Base-by-base conservation (phyloP, 371 early-diverging fungal genomes). In the Mucor mucedo region DNA sequence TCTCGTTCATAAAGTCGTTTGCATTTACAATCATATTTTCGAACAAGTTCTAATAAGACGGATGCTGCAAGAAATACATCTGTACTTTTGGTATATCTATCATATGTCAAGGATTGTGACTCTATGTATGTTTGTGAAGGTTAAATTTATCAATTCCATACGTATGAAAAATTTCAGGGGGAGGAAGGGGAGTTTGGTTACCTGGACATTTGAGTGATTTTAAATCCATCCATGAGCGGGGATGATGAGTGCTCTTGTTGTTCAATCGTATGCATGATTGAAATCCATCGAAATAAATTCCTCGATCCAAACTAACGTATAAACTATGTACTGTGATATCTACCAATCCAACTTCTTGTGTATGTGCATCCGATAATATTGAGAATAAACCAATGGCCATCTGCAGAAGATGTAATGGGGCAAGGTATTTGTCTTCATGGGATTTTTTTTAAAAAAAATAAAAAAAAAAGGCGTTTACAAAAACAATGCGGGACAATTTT, bases 311-410 rank as follows among this genome's bases (percentile, higher is more conserved):
- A 7, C 49, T 44, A 1, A 70, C 54, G 27, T 41, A 49, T 1
- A 70, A 2, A 10, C n/a, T 49, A 0, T 65, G 50, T 8, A 13
- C 2, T 2, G 41, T 30, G 2, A 70, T 42, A 21, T 52, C 16
- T 5, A 62, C 55, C 0, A 70, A 32, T 7, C 58, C 65, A 13
- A 62, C 58, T 27, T 41, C 29, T 4, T 42, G 8, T 5, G 41
- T 0, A 30, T 70, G 65, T 27, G 70, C 70, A 55, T 70, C 70
- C 2, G 16, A 10, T 11, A 70, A 11, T n/a, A 61, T 65, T 1
- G 65, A 62, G n/a, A 65, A 70, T 8, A 70, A 4, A 1, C 47
- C 48, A 21, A 70, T 55, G 4, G 42, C 65, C 30, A 65, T 65
- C 42, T 70, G 66, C n/a, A 62, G 35, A 4, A 65, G 8, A 50